Base-by-base conservation (phyloP, 495 filamentous ascomycete species). In the Immersiella caudata region DNA sequence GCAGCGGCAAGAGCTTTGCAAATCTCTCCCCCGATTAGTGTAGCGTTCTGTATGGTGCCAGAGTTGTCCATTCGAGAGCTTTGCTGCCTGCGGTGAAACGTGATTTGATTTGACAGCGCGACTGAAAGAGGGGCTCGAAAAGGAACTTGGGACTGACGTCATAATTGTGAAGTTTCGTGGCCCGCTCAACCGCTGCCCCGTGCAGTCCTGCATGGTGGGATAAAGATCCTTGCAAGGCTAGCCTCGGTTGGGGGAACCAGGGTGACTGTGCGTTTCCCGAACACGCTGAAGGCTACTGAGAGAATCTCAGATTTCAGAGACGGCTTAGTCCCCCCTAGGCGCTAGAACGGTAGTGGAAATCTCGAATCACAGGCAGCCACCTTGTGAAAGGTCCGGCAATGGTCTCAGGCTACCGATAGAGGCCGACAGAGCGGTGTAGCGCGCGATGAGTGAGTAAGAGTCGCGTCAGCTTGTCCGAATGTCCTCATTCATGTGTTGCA, bases 151-250 rank as follows among this genome's bases (percentile, higher is more conserved):
- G 62, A 9, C 33, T 70, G 68, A 70, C 66, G 68, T 70, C 68
- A 70, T 65, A 40, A 20, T 14, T 60, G 26, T 56, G 52, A 5
- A 50, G 35, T 65, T 40, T 55, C 60, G 20, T 26, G 61, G 50
- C 49, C 68, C 51, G 64, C 64, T 56, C 25, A 27, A 21, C 29
- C 29, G 29, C 29, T 33, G 29, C n/a, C 29, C 29, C 52, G 52
- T 65, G 62, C 62, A 36, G 49, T 21, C 18, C 50, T 55, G 46
- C 16, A 22, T 14, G 27, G 20, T 49, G 46, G 67, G 67, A 69
- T 69, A 55, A 22, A 60, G 64, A 70, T 64, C 64, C 68, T 46
- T 70, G 68, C 60, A 49, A 29, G 21, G 50, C 59, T 63, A 27
- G 26, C 67, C 49, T 55, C 58, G 12, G 50, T 55, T 24, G 50